Base-by-base conservation (phyloP, 2,329 filamentous ascomycete species). In the Pseudonectria foliicola region DNA sequence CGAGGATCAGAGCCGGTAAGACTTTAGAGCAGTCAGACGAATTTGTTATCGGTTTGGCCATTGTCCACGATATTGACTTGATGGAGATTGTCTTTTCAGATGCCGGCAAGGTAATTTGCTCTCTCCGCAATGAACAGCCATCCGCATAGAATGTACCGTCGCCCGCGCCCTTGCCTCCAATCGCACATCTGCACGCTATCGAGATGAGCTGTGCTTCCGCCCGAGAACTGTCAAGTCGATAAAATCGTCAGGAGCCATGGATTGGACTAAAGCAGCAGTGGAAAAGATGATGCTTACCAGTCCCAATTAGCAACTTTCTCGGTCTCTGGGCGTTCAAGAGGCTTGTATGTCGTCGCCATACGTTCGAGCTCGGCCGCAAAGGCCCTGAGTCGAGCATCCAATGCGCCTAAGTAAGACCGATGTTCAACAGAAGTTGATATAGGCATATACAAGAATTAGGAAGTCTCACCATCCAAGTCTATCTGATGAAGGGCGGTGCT, bases 291-390 rank as follows among this genome's bases (percentile, higher is more conserved):
- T 6, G 13, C 26, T 33, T 27, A 50, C 48, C 43, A 44, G 21
- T 42, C 29, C 48, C 48, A 50, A n/a, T 42, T 31, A 13, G n/a
- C 33, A 24, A 33, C 35, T 7, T 37, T 13, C 1, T 26, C 38
- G 5, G 27, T 31, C 13, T 49, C 38, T 4, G 21, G 38, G 14
- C 46, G 33, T 13, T 47, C 38, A 7, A 45, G 44, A 31, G 49
- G 49, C 26, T 30, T 34, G 12, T 51, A 51, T 11, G 40, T 40
- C 25, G 48, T 47, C 6, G 42, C 40, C 15, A 49, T 42, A 12
- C 39, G 37, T n/a, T 51, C 48, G n/a, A 51, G 29, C n/a, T 35
- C 43, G 24, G 42, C 37, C 21, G 50, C 31, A 13, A 50, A 14
- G 26, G 44, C 32, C 8, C 32, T 35, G 16, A 50, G 33, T 25